Evolutionary conservation across 345 rosid species (phyloP).

Genomic region (Nephelium lappaceum): DNA sequence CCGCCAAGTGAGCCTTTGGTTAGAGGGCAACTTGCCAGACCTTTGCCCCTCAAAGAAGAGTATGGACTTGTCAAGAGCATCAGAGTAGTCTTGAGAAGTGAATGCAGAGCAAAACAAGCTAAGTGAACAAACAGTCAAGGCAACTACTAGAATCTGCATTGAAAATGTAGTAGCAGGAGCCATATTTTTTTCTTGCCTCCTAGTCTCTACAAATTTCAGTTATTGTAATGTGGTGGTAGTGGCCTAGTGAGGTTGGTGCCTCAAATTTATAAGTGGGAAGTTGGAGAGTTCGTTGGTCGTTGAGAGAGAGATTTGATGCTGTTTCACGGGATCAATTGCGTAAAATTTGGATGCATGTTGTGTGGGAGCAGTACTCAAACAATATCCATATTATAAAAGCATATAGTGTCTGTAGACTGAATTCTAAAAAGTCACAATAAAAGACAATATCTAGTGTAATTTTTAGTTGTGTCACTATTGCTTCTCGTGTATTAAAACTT

Average conservation of each 20-base stretch:
- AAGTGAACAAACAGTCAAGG: conserved; percentile 27
- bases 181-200: conserved; percentile 13
- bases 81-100: conserved; percentile 55
- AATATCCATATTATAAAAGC: conserved; percentile 9
- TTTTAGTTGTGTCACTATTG: not conserved
- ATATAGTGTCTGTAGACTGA: no score
- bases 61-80: conserved; percentile 64
- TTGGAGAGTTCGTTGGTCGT: conserved; percentile 44
- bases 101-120: conserved; percentile 40
- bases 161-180: conserved; percentile 14
- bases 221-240: not conserved
- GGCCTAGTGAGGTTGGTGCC: not conserved
- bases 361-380: conserved; percentile 29
- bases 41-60: conserved; percentile 81
- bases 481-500: conserved; percentile 17
- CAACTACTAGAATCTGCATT: conserved; percentile 15
- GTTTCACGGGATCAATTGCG: conserved; percentile 64
- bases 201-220: not conserved
- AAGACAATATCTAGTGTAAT: not conserved
- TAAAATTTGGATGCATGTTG: conserved; percentile 35
- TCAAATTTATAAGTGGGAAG: conserved; percentile 35
- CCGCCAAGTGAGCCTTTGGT: conserved; percentile 60
- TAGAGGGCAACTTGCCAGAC: conserved; percentile 61
- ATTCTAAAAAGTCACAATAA: not conserved
- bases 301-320: conserved; percentile 24